Evolutionary conservation across 352 stramenopile genomes (phyloP).

Genomic region (Phytophthora melonis): DNA sequence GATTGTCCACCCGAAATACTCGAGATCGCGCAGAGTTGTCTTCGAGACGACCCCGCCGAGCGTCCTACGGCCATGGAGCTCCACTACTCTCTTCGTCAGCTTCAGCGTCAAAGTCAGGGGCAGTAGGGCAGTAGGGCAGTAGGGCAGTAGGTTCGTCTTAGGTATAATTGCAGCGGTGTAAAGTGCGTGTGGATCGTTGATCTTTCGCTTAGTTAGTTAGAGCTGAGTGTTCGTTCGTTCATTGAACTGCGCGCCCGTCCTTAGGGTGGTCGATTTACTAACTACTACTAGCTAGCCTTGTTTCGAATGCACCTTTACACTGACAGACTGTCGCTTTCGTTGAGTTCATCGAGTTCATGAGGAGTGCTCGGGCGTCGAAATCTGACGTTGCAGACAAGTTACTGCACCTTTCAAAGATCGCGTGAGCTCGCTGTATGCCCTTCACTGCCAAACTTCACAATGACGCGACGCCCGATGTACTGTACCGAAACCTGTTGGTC

Average conservation of each 20-base stretch:
- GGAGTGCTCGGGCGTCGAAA: not conserved
- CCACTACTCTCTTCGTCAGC: slow-evolving; percentile 59
- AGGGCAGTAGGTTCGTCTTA: not conserved
- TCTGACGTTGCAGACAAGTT: not conserved
- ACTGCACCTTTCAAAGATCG: not conserved
- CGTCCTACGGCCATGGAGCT: slow-evolving; percentile 71
- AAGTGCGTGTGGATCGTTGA: not conserved
- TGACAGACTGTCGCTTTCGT: not conserved
- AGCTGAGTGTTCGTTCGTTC: not conserved
- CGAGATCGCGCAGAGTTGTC: slow-evolving; percentile 52
- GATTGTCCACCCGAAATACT: slow-evolving; percentile 59
- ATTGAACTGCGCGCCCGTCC: not conserved
- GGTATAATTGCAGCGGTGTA: not conserved
- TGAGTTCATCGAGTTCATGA: not conserved
- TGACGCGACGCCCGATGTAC: not conserved
- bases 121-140: slow-evolving; percentile 5
- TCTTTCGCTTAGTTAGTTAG: not conserved
- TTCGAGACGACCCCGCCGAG: slow-evolving; percentile 51
- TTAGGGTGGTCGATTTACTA: not conserved
- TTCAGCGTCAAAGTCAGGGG: slow-evolving; percentile 31
- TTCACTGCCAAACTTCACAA: not conserved
- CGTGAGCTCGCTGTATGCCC: no score
- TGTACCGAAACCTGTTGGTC: no score
- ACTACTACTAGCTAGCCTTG: not conserved
- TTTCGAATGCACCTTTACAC: not conserved